Evolutionary conservation across 805 yeast species (phyloP), one percentile per base, ranked within the genome.

Genomic region (Phaffomyces thermotolerans): DNA sequence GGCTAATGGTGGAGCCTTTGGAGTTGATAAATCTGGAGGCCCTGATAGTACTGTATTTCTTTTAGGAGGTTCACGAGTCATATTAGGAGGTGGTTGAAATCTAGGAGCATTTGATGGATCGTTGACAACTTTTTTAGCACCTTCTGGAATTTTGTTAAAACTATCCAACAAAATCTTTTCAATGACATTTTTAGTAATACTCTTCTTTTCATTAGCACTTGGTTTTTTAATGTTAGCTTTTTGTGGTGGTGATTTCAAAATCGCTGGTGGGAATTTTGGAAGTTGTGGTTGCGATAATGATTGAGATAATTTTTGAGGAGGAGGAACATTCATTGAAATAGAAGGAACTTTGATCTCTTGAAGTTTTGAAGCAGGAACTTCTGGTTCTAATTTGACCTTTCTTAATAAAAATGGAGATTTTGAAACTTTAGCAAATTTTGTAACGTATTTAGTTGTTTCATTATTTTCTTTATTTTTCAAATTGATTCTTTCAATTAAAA

Each of bases 401-500:
- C 43, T 27, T 20, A 51, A 38, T 6, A 9, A 20, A 24, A 51
- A 50, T 37, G 53, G 55, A 9, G 37, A 25, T 31, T 48, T 46
- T 6, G 53, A 50, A 12, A 43, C 35, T 14, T 50, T 27, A 4
- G 55, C 55, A 41, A 38, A 50, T 35, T 43, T 50, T 8, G 49
- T 48, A 23, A 48, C 25, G 24, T 42, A 47, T 34, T 49, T 49
- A 6, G 23, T 25, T 6, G 22, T n/a, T 12, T 18, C 17, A 4
- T 41, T 40, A 3, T 40, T 40, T 6, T 44, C 36, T 36, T 48
- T 49, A 18, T 38, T 42, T 30, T 39, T 31, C 5, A 40, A n/a
- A 38, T 48, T 52, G 12, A 52, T 36, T 30, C 36, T 48, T 17
- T 48, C 51, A 22, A 50, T 39, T 27, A 50, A 12, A 13, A 46